Evolutionary conservation across 164 flowering plant genomes (phyloP).

Genomic region (Euptelea pleiosperma): DNA sequence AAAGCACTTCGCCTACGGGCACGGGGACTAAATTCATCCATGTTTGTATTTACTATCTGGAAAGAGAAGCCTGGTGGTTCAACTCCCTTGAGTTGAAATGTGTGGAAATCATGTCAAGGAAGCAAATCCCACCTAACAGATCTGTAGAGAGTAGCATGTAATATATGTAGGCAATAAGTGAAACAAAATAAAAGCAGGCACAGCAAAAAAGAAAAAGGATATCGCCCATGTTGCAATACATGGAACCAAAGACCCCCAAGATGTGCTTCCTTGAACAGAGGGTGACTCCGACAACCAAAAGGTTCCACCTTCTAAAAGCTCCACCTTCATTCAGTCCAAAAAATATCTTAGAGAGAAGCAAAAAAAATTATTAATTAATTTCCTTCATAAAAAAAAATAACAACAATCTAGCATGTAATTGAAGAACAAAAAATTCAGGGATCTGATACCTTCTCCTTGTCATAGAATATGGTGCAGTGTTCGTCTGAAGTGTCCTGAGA

Average conservation of each 20-base stretch:
- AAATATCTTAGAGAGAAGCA: slow-evolving; percentile 1
- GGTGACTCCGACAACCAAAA: slow-evolving; percentile 99
- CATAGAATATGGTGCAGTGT: slow-evolving; percentile 83
- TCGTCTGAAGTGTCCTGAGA: slow-evolving; percentile 79
- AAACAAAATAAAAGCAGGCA: background rate
- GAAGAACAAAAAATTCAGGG: background rate
- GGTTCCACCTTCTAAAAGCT: slow-evolving; percentile 91
- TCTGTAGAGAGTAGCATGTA: no score
- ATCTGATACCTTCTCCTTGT: slow-evolving; percentile 74
- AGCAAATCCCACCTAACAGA: no score
- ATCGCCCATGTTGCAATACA: slow-evolving; percentile 96
- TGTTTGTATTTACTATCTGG: slow-evolving; percentile 87
- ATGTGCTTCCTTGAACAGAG: slow-evolving; percentile 89
- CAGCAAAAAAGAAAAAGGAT: slow-evolving; percentile 48
- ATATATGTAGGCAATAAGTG: no score
- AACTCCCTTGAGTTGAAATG: slow-evolving; percentile 90
- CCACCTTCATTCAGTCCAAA: slow-evolving; percentile 54
- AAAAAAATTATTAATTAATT: background rate
- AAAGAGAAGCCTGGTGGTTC: slow-evolving; percentile 95
- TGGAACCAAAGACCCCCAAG: slow-evolving; percentile 89
- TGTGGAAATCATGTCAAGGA: slow-evolving; percentile 81
- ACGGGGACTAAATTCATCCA: slow-evolving; percentile 89
- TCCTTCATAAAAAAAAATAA: background rate
- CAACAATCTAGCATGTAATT: background rate
- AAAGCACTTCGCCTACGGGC: slow-evolving; percentile 95